phyloP scores from a whole-genome alignment of 75 land plant species.

The Cryptomeria japonica region DNA sequence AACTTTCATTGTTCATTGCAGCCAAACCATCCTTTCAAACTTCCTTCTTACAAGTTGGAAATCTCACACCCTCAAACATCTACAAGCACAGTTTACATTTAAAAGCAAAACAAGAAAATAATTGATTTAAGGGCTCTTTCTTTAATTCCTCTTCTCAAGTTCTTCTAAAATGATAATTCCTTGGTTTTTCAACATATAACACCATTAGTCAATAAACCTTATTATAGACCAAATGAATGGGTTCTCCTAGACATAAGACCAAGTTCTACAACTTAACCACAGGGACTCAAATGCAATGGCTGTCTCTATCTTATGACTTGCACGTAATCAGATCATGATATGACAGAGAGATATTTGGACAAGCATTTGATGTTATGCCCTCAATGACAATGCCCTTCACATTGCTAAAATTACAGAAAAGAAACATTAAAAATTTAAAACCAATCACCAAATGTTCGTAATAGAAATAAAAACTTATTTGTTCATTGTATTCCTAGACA shows the following conservation, averaged over 20 bases:
- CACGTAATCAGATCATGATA: neutral
- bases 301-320: neutral
- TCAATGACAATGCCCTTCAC: neutral
- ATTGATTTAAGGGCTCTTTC: neutral
- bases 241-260: neutral
- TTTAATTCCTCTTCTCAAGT: neutral
- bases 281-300: neutral
- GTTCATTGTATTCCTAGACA: neutral
- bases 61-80: neutral
- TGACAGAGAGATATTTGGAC: no score
- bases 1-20: no score
- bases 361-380: neutral
- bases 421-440: neutral
- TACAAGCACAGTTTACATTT: neutral
- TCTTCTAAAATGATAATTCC: neutral
- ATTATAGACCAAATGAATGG: neutral
- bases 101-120: neutral
- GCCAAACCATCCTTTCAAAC: neutral
- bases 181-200: neutral
- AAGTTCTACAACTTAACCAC: neutral
- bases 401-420: neutral
- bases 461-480: neutral
- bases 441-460: neutral
- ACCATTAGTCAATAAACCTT: neutral
- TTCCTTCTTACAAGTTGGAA: neutral